A percentile compares a stretch with the other conserved stretches of the same genome.
Conservation (phyloP, 345 rosid genomes). For the Ricinus communis region DNA sequence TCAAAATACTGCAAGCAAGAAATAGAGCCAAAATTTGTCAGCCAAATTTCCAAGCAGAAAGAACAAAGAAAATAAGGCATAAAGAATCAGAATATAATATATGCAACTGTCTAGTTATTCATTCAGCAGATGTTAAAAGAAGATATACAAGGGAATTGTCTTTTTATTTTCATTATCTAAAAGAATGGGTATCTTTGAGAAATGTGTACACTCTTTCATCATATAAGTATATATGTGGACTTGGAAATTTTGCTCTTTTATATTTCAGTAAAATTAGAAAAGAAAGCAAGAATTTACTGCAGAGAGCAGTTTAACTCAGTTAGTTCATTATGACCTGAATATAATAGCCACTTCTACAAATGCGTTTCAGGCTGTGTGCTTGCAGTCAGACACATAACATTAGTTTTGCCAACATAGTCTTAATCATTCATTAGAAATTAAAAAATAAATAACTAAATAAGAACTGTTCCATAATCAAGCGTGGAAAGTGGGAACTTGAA, state of each 20-base stretch:
- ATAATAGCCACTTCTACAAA: not conserved
- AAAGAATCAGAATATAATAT: not conserved
- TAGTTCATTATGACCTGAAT: not conserved
- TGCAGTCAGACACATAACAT: not conserved
- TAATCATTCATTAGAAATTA: not conserved
- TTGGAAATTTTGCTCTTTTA: not conserved
- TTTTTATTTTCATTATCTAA: not conserved
- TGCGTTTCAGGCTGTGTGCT: not conserved
- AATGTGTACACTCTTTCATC: not conserved
- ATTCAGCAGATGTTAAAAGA: not conserved
- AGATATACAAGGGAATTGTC: not conserved
- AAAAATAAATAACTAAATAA: too few species aligned
- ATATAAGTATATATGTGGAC: not conserved
- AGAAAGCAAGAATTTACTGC: not conserved
- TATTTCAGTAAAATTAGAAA: not conserved
- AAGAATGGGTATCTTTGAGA: not conserved
- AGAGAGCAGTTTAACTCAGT: not conserved
- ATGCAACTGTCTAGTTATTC: not conserved
- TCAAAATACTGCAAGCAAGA: conserved; percentile 13
- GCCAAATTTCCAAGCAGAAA: not conserved
- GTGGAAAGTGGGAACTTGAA: not conserved
- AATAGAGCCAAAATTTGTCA: not conserved
- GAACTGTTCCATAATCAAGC: not conserved
- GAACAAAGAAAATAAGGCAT: not conserved
- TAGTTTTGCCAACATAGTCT: not conserved